Conservation (phyloP, 2,329 filamentous ascomycete species). For the Basipetospora chlamydospora region DNA sequence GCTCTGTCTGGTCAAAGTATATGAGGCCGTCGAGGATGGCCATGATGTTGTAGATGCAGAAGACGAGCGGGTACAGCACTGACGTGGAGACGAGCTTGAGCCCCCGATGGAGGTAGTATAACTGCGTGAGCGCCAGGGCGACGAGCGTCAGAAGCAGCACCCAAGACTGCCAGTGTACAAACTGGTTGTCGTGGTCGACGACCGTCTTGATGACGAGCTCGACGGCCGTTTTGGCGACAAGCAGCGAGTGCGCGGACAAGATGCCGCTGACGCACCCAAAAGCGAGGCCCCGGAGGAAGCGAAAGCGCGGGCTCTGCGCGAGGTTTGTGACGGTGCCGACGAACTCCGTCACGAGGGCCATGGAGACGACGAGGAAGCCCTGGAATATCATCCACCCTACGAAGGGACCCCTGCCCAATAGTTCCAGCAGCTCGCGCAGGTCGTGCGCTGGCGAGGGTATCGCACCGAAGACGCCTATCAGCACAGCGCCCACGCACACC, state of each 20-base stretch:
- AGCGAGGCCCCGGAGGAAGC: slow-evolving; percentile 65
- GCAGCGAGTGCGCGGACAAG: slow-evolving; percentile 79
- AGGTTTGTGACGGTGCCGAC: slow-evolving; percentile 24
- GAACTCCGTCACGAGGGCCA: slow-evolving; percentile 49
- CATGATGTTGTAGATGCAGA: slow-evolving; percentile 98
- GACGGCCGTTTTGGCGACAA: slow-evolving; percentile 92
- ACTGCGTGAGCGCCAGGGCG: slow-evolving; percentile 68
- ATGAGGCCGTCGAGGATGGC: slow-evolving; percentile 94
- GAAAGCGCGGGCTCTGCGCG: slow-evolving; percentile 49
- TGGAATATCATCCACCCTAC: slow-evolving; percentile 82
- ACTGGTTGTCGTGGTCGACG: slow-evolving; percentile 78
- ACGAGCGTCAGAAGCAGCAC: slow-evolving; percentile 72
- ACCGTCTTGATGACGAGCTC: slow-evolving; percentile 82
- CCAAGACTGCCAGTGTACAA: slow-evolving; percentile 92
- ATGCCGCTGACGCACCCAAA: slow-evolving; percentile 89
- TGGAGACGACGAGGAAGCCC: slow-evolving; percentile 52
- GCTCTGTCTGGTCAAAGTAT: slow-evolving; percentile 81
- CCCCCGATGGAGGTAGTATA: slow-evolving; percentile 90
- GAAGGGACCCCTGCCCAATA: slow-evolving; percentile 63
- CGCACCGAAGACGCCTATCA: slow-evolving; percentile 89
- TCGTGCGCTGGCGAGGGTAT: slow-evolving; percentile 87
- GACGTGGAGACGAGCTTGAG: slow-evolving; percentile 91
- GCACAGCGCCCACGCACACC: slow-evolving; percentile 72
- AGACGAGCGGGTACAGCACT: slow-evolving; percentile 89
- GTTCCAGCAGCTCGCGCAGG: slow-evolving; percentile 61